Conservation (phyloP, 805 yeast species). For the Vanderwaltozyma polyspora region DNA sequence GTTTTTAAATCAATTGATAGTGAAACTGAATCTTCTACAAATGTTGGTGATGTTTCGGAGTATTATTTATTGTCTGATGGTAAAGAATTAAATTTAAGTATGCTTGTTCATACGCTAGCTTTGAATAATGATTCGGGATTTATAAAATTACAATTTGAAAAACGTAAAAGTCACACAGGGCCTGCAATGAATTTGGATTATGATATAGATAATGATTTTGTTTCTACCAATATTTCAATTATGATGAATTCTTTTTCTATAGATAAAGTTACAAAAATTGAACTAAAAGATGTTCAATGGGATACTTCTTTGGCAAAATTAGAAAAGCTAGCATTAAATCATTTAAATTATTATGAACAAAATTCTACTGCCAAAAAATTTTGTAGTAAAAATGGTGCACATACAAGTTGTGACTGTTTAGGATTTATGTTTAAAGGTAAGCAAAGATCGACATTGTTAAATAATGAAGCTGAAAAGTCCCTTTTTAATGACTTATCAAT, state of each 20-base stretch:
- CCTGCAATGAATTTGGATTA: slow-evolving; percentile 8
- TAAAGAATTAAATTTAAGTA: slow-evolving; percentile 1
- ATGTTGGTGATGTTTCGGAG: slow-evolving; percentile 3
- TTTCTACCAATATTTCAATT: too few species aligned
- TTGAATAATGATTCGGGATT: not conserved
- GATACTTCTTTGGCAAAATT: slow-evolving; percentile 10
- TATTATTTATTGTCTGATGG: slow-evolving; percentile 5
- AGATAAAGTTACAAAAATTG: not conserved
- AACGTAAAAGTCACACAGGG: slow-evolving; percentile 1
- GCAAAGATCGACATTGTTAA: slow-evolving; percentile 6
- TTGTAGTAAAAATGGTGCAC: slow-evolving; percentile 9
- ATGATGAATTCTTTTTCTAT: slow-evolving; percentile 17
- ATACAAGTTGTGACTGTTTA: slow-evolving; percentile 10
- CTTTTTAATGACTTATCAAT: slow-evolving; percentile 16
- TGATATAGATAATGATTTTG: too few species aligned
- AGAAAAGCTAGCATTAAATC: slow-evolving; percentile 8
- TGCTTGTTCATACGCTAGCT: not conserved
- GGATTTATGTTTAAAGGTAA: slow-evolving; percentile 19
- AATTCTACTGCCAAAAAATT: slow-evolving; percentile 4
- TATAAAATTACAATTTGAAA: slow-evolving; percentile 10
- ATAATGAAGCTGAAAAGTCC: slow-evolving; percentile 8
- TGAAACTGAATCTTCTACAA: too few species aligned
- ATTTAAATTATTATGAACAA: slow-evolving; percentile 12
- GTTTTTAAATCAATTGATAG: too few species aligned
- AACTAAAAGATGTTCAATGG: slow-evolving; percentile 2